A percentile compares a stretch with the other conserved stretches of the same genome.
These are phyloP conservation scores for Austroboletus eburneus DNA, from an alignment of 768 basidiomycete genomes.

Conservation along the genomic window DNA sequence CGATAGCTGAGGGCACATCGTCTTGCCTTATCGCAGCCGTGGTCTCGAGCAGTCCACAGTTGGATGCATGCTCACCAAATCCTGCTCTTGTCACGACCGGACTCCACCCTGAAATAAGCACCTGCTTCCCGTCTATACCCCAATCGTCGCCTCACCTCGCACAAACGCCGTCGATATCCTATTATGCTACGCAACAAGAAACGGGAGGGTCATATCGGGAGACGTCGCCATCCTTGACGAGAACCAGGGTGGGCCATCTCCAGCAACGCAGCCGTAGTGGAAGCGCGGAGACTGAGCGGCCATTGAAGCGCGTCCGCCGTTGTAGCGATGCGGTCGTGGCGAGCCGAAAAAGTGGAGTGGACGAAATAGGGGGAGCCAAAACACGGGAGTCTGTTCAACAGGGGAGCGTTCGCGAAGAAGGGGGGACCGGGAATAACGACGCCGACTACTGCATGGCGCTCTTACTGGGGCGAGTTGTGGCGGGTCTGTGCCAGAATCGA, in stretches of 20 bases:
- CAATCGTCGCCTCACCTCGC: constrained; percentile 4
- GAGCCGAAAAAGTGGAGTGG: constrained; percentile 3
- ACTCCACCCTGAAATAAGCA: constrained; percentile 13
- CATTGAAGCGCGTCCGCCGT: constrained; percentile 25
- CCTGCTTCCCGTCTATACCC: constrained; percentile 9
- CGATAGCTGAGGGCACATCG: neutral
- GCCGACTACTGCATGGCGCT: constrained; percentile 13
- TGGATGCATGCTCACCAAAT: neutral
- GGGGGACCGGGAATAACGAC: constrained; percentile 2
- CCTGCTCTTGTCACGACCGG: constrained; percentile 1
- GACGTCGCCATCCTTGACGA: constrained; percentile 4
- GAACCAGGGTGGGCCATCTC: neutral
- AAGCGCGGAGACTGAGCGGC: constrained; percentile 26
- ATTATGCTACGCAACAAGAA: neutral
- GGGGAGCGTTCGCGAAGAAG: constrained; percentile 1
- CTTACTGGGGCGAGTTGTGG: constrained; percentile 20
- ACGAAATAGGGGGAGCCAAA: constrained; percentile 12
- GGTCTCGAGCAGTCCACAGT: constrained; percentile 3
- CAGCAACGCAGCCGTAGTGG: constrained; percentile 13
- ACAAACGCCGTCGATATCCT: constrained; percentile 1
- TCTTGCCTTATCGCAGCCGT: constrained; percentile 4
- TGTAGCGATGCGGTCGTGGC: constrained; percentile 11
- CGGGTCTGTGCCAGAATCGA: constrained; percentile 22
- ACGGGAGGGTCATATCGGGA: constrained; percentile 12
- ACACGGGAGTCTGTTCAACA: constrained; percentile 6